Evolutionary conservation across 2,329 filamentous ascomycete species (phyloP), one percentile per base, ranked within the genome.

Genomic region (Fusarium udum): DNA sequence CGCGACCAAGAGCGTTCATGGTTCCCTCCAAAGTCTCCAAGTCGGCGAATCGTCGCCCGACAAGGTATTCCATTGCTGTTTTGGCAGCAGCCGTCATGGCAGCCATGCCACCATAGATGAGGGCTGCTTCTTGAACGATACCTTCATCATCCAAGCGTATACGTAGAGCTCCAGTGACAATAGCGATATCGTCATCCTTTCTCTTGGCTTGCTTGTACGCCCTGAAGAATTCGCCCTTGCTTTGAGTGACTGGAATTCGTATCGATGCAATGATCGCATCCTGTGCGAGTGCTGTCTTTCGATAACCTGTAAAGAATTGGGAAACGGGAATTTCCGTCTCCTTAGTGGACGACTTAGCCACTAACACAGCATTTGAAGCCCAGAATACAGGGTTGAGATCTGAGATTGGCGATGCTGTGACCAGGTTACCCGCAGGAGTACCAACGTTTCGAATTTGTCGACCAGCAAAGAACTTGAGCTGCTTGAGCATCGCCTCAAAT

Each of bases 101-200:
- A 9, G 95, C 96, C 95, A 99, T 96, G 49, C 96, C 96, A 60
- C 96, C 96, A 76, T 97, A 98, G 7, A 97, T 93, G 28, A 99
- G 86, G 76, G 92, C 94, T 67, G 90, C 91, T 72, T 92, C 91
- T 69, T 91, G 87, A 11, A 98, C 93, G 4, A 90, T 80, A 46
- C 95, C 89, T 3, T 87, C 86, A 6, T 92, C 88, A 43, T 91
- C 88, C 6, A 98, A 83, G 10, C 88, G 89, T 10, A 98, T 87
- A 40, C 94, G 90, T 64, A 98, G 83, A 3, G 95, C 95, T 34
- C 93, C 91, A 55, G 97, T 98, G 31, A 98, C 96, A 77, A 99
- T 98, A 5, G 96, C 96, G 79, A 99, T 98, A 79, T 99, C 96
- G 78, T 99, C 96, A 77, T 99, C 96, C 80, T 98, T 98, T 74